Evolutionary conservation across 2,329 filamentous ascomycete species (phyloP).

Genomic region (Pseudogymnoascus destructans): DNA sequence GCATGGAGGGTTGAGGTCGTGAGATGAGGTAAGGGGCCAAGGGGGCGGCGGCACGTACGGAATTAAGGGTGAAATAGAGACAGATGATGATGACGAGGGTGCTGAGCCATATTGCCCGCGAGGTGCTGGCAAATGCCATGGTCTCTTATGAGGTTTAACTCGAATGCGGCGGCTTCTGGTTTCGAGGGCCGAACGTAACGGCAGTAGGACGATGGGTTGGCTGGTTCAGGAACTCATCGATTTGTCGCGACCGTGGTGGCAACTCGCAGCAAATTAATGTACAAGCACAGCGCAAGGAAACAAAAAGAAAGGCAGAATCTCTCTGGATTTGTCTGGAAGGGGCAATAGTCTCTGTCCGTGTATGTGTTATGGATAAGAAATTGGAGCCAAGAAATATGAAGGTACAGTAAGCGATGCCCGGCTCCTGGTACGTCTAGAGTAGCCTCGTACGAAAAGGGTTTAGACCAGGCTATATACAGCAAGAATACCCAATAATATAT

Average conservation of each 20-base stretch:
- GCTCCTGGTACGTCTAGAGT: neutral
- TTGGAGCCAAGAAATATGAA: constrained; percentile 4
- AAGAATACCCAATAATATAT: neutral
- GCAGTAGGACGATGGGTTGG: neutral
- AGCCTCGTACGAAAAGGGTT: neutral
- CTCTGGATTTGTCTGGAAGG: neutral
- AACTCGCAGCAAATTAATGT: neutral
- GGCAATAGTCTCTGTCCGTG: neutral
- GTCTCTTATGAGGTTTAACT: neutral
- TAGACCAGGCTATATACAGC: neutral
- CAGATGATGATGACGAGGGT: neutral
- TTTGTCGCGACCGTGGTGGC: neutral
- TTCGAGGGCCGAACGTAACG: neutral
- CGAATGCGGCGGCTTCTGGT: neutral
- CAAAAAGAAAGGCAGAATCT: neutral
- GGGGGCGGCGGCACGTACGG: neutral
- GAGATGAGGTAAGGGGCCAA: neutral
- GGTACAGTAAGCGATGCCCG: neutral
- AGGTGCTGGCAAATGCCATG: neutral
- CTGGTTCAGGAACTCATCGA: constrained; percentile 1
- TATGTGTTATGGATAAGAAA: neutral
- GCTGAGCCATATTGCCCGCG: neutral
- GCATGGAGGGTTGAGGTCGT: neutral
- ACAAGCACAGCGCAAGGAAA: neutral
- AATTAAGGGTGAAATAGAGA: constrained; percentile 2